Conservation (phyloP, 139 green algal species). For the Chloropicon primus region DNA sequence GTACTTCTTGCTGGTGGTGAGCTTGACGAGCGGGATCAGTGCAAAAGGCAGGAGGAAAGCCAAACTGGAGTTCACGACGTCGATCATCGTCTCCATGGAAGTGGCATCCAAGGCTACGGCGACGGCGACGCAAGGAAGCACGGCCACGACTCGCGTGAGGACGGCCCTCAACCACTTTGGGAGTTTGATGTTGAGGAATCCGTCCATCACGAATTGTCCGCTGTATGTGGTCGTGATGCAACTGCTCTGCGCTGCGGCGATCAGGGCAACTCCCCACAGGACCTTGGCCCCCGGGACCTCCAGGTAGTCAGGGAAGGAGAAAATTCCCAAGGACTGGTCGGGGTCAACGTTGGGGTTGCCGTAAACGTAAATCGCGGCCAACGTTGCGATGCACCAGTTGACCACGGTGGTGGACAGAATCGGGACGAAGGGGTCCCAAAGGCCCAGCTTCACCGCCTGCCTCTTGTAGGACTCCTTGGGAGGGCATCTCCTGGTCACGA, state of each 20-base stretch:
- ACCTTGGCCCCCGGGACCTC: neutral
- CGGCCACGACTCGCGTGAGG: constrained; percentile 29
- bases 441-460: neutral
- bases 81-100: constrained; percentile 41
- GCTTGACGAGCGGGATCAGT: constrained; percentile 27
- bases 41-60: constrained; percentile 48
- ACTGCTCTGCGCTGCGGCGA: constrained; percentile 48
- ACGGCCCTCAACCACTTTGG: constrained; percentile 21
- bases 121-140: constrained; percentile 36
- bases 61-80: constrained; percentile 49
- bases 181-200: constrained; percentile 39
- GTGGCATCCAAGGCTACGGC: constrained; percentile 18
- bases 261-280: constrained; percentile 35
- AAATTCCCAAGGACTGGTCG: neutral
- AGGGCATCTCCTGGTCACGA: neutral
- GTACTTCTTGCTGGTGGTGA: neutral
- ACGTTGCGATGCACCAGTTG: neutral
- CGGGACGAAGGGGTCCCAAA: neutral
- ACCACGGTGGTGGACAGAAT: neutral
- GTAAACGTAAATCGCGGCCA: neutral
- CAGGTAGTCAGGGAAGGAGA: neutral
- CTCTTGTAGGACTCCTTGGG: neutral
- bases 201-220: constrained; percentile 66
- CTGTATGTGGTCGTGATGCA: constrained; percentile 71
- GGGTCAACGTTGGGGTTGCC: neutral